phyloP scores from a whole-genome alignment of 2,329 filamentous ascomycete genomes.

The Oidium heveae region DNA sequence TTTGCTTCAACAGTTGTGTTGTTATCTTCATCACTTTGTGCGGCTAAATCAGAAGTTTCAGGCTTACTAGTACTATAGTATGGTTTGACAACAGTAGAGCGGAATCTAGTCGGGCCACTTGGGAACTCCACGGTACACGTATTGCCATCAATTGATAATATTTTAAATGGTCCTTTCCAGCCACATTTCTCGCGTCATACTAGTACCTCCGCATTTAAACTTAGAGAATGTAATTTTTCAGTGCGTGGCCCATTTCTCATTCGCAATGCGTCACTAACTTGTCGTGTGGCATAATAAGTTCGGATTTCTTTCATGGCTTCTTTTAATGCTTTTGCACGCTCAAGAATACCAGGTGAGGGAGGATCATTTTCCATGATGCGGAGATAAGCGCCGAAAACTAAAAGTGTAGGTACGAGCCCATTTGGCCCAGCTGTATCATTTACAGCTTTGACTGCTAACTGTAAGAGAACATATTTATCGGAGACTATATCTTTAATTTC shows the following conservation, averaged over 20 bases:
- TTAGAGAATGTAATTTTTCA: neutral
- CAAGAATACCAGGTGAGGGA: neutral
- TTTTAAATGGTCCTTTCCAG: neutral
- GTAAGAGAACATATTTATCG: neutral
- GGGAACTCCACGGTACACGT: neutral
- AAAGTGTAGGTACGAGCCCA: too few species aligned
- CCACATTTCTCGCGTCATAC: conserved; percentile 2
- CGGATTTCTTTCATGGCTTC: conserved; percentile 2
- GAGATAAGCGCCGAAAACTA: neutral
- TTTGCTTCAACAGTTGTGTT: neutral
- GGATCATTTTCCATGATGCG: neutral
- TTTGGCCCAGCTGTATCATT: too few species aligned
- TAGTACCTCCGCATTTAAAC: neutral
- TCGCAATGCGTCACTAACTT: too few species aligned
- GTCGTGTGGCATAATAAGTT: neutral
- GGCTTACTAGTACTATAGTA: neutral
- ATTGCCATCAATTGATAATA: neutral
- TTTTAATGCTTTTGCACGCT: neutral
- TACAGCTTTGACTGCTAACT: conserved; percentile 1
- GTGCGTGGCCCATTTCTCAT: neutral
- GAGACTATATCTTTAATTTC: neutral
- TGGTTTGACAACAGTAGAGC: too few species aligned
- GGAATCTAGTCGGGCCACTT: conserved; percentile 1
- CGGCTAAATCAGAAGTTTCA: neutral
- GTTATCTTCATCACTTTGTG: neutral